Conservation (phyloP, 805 yeast genomes). For the Candida gorgasii region DNA sequence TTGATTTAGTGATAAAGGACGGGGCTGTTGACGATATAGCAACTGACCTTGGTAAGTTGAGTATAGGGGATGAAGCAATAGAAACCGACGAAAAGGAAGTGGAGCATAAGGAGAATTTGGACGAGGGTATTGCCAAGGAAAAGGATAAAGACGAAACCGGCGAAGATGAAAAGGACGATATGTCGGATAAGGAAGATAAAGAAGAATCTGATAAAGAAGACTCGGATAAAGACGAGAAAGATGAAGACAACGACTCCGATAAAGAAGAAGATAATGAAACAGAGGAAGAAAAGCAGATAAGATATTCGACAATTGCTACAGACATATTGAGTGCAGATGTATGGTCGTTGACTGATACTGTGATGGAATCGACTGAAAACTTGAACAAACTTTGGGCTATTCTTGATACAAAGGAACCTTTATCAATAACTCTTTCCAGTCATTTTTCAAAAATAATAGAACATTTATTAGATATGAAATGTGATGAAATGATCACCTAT, state of each 20-base stretch:
- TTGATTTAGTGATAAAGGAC: conserved; percentile 38
- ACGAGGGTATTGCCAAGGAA: too few species aligned
- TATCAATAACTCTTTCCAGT: conserved; percentile 76
- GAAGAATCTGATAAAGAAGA: conserved; percentile 22
- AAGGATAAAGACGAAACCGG: too few species aligned
- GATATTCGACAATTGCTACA: conserved; percentile 59
- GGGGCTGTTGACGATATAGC: conserved; percentile 19
- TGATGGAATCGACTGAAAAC: conserved; percentile 70
- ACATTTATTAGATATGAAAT: conserved; percentile 48
- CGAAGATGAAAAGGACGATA: conserved; percentile 6
- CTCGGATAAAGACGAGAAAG: conserved; percentile 23
- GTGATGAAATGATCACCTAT: conserved; percentile 48
- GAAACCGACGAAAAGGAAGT: too few species aligned
- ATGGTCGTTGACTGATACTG: conserved; percentile 89
- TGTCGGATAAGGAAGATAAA: conserved; percentile 6
- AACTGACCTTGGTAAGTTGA: conserved; percentile 1
- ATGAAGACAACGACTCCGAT: conserved; percentile 28
- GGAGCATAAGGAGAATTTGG: conserved; percentile 8
- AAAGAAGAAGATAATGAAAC: conserved; percentile 22
- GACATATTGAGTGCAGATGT: conserved; percentile 90
- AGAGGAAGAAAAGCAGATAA: conserved; percentile 34
- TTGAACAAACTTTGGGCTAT: conserved; percentile 77
- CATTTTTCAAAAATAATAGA: conserved; percentile 92
- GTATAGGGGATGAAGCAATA: conserved; percentile 2
- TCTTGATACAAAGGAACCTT: conserved; percentile 64